Base-by-base conservation (phyloP, 192 early-diverging fungal species). In the Mortierella antarctica region DNA sequence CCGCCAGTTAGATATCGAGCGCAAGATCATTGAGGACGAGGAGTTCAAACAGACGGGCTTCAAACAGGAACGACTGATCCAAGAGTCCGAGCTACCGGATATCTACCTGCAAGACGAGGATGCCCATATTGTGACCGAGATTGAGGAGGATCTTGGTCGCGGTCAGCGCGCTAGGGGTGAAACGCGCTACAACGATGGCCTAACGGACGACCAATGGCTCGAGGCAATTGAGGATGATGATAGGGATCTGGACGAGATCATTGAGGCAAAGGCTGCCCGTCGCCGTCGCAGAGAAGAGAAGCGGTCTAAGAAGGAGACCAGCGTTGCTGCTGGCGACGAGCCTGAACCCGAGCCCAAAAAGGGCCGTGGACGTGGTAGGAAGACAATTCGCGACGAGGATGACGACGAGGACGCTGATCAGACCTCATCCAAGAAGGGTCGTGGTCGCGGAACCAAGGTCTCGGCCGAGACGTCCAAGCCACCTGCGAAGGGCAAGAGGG, bases 161-260 rank as follows among this genome's bases (percentile, higher is more conserved):
- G 92, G 92, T 53, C 90, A 92, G 59, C 86, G 98, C 60, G 89
- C 82, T 15, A 89, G 92, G 45, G 90, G 87, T 46, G 89, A 91
- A 54, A 91, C 96, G 53, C 88, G 87, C 12, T 98, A 99, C 80
- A 95, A 95, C 70, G 96, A 99, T 71, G 96, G 93, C 7, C 85
- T 98, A 72, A 95, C 93, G 2, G 97, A 99, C 66, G 95, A 98
- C 51, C 94, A 99, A 77, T 99, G 90, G 89, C 74, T 97, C n/a
- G 66, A 90, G 83, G 90, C 91, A 17, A 82, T 92, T 39, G 89
- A 94, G 75, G 85, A 93, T 62, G 92, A 92, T 59, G 72, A 86
- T 23, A 83, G 83, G 63, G 90, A 90, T 44, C 77, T 93, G 18
- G 85, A 90, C 23, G 91, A 91, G 39, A 64, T 90, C 20, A 89